A percentile compares a stretch with the other conserved stretches of the same genome.
Conservation (phyloP, 257 asterid genomes). For the Fraxinus pennsylvanica region DNA sequence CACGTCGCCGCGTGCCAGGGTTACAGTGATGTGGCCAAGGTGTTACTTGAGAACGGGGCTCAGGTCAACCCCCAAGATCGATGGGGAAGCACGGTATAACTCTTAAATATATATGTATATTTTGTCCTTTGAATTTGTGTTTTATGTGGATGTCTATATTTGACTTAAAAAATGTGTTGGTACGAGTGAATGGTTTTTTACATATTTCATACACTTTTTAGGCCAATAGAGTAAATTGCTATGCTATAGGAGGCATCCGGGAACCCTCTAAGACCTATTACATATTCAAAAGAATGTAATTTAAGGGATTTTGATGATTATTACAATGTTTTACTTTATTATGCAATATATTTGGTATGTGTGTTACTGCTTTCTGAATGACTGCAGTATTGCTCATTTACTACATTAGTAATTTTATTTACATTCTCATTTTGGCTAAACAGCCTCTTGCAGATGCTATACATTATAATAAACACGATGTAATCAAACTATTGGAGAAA, state of each 20-base stretch:
- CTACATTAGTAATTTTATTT: neutral
- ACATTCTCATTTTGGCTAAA: conserved; percentile 27
- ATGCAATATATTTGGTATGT: neutral
- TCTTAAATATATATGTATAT: conserved; percentile 1
- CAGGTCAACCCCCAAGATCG: conserved; percentile 68
- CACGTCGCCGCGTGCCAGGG: conserved; percentile 99
- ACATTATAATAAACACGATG: conserved; percentile 79
- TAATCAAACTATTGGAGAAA: conserved; percentile 75
- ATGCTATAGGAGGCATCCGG: neutral
- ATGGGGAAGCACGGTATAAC: conserved; percentile 97
- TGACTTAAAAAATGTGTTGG: neutral
- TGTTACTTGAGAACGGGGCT: conserved; percentile 67
- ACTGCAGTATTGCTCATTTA: neutral
- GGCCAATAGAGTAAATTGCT: neutral
- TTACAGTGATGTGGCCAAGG: conserved; percentile 55
- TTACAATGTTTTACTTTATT: neutral
- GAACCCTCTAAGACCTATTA: neutral
- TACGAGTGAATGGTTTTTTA: neutral
- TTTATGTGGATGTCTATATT: conserved; percentile 1
- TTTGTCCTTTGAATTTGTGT: neutral
- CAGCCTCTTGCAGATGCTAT: conserved; percentile 93
- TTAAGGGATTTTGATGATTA: neutral
- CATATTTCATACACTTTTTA: neutral
- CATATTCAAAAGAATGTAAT: neutral
- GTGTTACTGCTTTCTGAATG: conserved; percentile 15